Percentiles rank a stretch among this genome's conserved stretches.
phyloP scores from a whole-genome alignment of 164 flowering plant species.

The Malania oleifera region DNA sequence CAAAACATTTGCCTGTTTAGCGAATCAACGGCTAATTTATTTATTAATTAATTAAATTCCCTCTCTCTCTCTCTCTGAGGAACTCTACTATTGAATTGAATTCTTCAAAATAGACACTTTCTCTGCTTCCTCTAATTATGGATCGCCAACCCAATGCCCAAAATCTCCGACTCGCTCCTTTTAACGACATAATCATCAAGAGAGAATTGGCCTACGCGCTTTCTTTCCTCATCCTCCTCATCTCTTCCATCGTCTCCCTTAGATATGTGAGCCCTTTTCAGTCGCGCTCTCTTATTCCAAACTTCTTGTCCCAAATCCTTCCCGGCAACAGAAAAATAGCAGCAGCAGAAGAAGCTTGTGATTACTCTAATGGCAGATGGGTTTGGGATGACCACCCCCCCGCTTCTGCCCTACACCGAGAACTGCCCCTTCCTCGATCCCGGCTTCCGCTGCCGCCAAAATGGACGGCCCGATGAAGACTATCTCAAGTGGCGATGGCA shows the following conservation, averaged over 20 bases:
- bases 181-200: slow-evolving; percentile 14
- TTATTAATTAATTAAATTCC: no score
- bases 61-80: no score
- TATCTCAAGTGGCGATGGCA: slow-evolving; percentile 74
- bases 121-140: slow-evolving; percentile 34
- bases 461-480: slow-evolving; percentile 47
- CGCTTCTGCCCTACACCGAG: slow-evolving; percentile 29
- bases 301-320: slow-evolving; percentile 17
- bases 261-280: slow-evolving; percentile 14
- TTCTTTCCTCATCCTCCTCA: slow-evolving; percentile 17
- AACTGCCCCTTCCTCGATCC: slow-evolving; percentile 63
- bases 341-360: slow-evolving; percentile 23
- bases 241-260: slow-evolving; percentile 18
- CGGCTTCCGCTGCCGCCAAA: slow-evolving; percentile 52
- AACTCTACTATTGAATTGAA: no score
- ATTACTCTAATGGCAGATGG: slow-evolving; percentile 61
- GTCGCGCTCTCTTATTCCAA: slow-evolving; percentile 15
- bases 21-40: no score
- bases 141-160: slow-evolving; percentile 25
- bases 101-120: no score
- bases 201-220: slow-evolving; percentile 18
- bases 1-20: no score
- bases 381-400: slow-evolving; percentile 35
- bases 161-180: slow-evolving; percentile 8
- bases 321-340: background rate